Conservation (phyloP, 2,329 filamentous ascomycete genomes). For the Fusarium azukiicola region DNA sequence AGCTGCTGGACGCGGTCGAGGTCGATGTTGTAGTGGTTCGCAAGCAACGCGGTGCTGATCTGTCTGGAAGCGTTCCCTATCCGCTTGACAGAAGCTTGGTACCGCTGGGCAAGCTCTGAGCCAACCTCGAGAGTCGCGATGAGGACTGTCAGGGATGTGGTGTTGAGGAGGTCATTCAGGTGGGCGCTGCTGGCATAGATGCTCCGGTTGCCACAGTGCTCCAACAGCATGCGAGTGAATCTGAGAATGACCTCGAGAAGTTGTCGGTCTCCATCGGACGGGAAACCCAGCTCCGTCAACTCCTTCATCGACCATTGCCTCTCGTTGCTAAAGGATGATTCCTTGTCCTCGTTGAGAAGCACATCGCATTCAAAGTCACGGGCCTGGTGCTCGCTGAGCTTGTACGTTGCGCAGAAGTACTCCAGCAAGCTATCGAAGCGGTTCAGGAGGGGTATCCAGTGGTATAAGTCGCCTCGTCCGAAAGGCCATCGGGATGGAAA, state of each 20-base stretch:
- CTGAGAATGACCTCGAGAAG: constrained; percentile 89
- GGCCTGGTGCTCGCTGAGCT: constrained; percentile 88
- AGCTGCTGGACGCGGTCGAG: constrained; percentile 92
- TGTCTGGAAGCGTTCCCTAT: constrained; percentile 82
- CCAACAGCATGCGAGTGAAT: constrained; percentile 93
- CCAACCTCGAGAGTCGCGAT: constrained; percentile 89
- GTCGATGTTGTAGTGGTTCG: constrained; percentile 91
- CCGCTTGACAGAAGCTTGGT: constrained; percentile 93
- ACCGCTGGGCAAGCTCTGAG: constrained; percentile 93
- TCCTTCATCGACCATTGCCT: constrained; percentile 67
- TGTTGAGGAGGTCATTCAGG: constrained; percentile 93
- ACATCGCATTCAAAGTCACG: constrained; percentile 86
- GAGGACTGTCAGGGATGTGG: constrained; percentile 89
- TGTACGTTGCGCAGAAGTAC: constrained; percentile 89
- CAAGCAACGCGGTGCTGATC: constrained; percentile 86
- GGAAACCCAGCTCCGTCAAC: constrained; percentile 81
- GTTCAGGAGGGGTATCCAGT: constrained; percentile 98
- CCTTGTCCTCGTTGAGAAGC: constrained; percentile 78
- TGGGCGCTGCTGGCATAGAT: constrained; percentile 97
- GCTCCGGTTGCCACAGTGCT: constrained; percentile 98
- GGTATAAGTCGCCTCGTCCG: constrained; percentile 96
- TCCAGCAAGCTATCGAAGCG: constrained; percentile 95
- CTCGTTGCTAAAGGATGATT: constrained; percentile 73
- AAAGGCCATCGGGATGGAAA: constrained; percentile 98
- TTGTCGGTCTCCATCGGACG: constrained; percentile 88